Base-by-base conservation (phyloP, 2,329 filamentous ascomycete genomes). In the Pseudogymnoascus sp. region DNA sequence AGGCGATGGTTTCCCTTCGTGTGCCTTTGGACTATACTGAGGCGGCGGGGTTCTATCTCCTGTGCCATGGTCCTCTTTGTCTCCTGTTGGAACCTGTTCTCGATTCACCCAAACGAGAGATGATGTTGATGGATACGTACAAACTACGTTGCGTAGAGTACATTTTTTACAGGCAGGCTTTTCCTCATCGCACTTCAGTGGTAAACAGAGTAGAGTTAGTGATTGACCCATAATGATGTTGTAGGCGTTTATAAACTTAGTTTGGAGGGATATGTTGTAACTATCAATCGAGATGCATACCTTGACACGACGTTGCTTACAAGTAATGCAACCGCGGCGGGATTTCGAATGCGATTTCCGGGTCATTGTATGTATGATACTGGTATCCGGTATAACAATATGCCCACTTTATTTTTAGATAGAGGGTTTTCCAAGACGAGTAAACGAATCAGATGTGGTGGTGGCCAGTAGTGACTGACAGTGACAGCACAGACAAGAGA, bases 281-380 rank as follows among this genome's bases (percentile, higher is more conserved):
- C n/a, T 33, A 37, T 18, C 39, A 35, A 58, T 28, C 6, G 33
- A 7, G 15, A 43, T 57, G 12, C 57, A 33, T 66, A 72, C 71
- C 66, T 73, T 73, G 35, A 73, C 64, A 58, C 71, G 71, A 37
- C 71, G 66, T 60, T 66, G 66, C 62, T 72, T 73, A 61, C 71
- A 73, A 30, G 58, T 63, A 18, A 67, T 60, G 58, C 71, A 73
- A 15, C 71, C 71, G 33, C 68, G 61, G 1, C 71, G 67, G 20
- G 70, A 72, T 60, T 73, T 73, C 25, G 66, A 72, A 60, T 73
- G 71, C n/a, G 67, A 61, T 41, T 63, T 66, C 58, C 67, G 63
- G 15, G 63, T 30, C 41, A 50, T 50, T 15, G 4, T 28, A 50
- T 28, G 14, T 15, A 50, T 50, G 18, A 18, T 18, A 18, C 11